Conservation (phyloP, 352 stramenopile species). For the Phytophthora hybrid region DNA sequence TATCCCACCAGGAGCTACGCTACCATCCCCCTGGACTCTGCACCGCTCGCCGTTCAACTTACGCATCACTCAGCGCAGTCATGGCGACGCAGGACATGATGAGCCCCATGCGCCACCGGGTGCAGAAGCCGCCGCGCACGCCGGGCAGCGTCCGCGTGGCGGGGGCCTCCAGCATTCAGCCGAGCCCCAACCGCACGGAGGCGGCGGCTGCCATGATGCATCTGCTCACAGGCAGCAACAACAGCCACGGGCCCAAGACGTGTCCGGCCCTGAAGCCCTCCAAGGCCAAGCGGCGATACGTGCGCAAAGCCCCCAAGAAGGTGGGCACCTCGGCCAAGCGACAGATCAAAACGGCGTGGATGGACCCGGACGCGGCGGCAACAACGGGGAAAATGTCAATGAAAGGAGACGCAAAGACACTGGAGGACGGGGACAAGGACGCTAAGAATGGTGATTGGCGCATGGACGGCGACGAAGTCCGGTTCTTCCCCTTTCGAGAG, state of each 20-base stretch:
- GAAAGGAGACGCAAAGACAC: conserved; percentile 18
- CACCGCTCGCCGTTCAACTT: neutral
- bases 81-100: conserved; percentile 52
- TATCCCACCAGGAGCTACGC: neutral
- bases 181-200: conserved; percentile 82
- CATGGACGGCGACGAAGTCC: conserved; percentile 45
- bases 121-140: conserved; percentile 32
- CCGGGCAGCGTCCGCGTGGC: conserved; percentile 27
- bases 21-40: neutral
- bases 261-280: conserved; percentile 22
- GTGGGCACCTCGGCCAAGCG: conserved; percentile 46
- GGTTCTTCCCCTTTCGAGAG: conserved; percentile 79
- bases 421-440: conserved; percentile 21
- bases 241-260: conserved; percentile 18
- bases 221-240: conserved; percentile 50
- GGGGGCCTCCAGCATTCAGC: conserved; percentile 52
- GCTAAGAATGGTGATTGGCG: conserved; percentile 41
- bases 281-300: conserved; percentile 72
- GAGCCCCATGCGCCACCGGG: conserved; percentile 47
- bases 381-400: conserved; percentile 14
- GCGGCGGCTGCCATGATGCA: conserved; percentile 85
- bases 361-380: conserved; percentile 18
- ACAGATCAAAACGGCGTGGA: conserved; percentile 47
- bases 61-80: conserved; percentile 11
- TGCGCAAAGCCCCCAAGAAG: conserved; percentile 68